Evolutionary conservation across 768 basidiomycete genomes (phyloP).

Genomic region (Stropharia rugosoannulata): DNA sequence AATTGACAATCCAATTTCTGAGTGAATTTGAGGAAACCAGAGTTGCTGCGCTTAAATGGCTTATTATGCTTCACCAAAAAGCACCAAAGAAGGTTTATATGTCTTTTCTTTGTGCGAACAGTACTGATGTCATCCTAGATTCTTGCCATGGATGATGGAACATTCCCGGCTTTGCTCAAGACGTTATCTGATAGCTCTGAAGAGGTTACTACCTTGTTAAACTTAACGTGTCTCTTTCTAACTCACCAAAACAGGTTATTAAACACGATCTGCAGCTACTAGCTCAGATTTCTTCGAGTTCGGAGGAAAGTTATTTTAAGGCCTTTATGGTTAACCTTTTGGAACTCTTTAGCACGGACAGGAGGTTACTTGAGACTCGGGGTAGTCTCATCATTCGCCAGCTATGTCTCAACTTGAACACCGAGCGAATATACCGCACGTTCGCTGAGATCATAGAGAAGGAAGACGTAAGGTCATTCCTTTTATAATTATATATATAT

Average conservation of each 20-base stretch:
- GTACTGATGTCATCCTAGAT: conserved; percentile 51
- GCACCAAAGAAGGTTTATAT: conserved; percentile 84
- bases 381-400: conserved; percentile 97
- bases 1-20: conserved; percentile 89
- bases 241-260: conserved; percentile 63
- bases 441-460: conserved; percentile 98
- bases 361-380: conserved; percentile 83
- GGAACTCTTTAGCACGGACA: conserved; percentile 93
- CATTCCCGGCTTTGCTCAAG: conserved; percentile 93
- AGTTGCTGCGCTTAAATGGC: conserved; percentile 95
- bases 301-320: conserved; percentile 94
- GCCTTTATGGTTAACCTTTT: conserved; percentile 94
- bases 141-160: conserved; percentile 93
- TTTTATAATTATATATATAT: background rate
- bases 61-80: conserved; percentile 98
- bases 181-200: conserved; percentile 96
- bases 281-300: conserved; percentile 94
- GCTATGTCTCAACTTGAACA: conserved; percentile 89
- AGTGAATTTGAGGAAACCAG: conserved; percentile 97
- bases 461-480: conserved; percentile 71
- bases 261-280: conserved; percentile 94
- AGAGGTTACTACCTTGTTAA: conserved; percentile 49
- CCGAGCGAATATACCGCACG: conserved; percentile 92
- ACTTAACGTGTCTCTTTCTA: background rate
- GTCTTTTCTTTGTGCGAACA: background rate